phyloP scores from a whole-genome alignment of 192 early-diverging fungal species.

The Entomortierella lignicola region DNA sequence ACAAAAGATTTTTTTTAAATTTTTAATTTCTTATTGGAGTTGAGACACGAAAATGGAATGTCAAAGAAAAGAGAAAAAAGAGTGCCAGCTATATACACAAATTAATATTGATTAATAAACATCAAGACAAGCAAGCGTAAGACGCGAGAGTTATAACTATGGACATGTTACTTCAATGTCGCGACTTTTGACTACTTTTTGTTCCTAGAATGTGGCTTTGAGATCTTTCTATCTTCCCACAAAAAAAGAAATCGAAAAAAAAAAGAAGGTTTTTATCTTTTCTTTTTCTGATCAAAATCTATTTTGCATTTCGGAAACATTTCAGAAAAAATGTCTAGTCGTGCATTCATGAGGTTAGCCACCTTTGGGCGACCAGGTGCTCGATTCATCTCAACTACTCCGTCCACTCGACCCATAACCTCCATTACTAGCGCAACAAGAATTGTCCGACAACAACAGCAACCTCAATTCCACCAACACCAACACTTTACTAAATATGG shows the following conservation, averaged over 20 bases:
- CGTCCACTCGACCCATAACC: not conserved
- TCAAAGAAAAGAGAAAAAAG: too few relatives aligned
- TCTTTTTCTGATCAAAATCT: not conserved
- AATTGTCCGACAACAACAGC: conserved; percentile 1
- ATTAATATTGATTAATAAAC: too few relatives aligned
- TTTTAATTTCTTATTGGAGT: too few relatives aligned
- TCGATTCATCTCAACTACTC: not conserved
- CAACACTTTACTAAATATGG: too few relatives aligned
- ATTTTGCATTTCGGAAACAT: not conserved
- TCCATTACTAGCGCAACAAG: not conserved
- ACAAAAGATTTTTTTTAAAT: too few relatives aligned
- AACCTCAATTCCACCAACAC: too few relatives aligned
- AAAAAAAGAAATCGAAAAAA: not conserved
- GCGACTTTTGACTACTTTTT: not conserved
- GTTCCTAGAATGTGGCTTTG: not conserved
- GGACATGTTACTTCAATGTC: not conserved
- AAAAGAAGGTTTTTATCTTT: too few relatives aligned
- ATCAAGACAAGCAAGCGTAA: too few relatives aligned
- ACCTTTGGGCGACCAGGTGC: not conserved
- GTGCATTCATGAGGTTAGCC: conserved; percentile 22
- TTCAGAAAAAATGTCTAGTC: conserved; percentile 5
- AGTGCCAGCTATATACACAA: too few relatives aligned
- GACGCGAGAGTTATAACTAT: too few relatives aligned
- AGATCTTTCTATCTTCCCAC: not conserved
- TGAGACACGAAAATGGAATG: too few relatives aligned